These are phyloP conservation scores for Coemansia sp. DNA, from an alignment of 192 early-diverging fungal species.

Conservation along the genomic window DNA sequence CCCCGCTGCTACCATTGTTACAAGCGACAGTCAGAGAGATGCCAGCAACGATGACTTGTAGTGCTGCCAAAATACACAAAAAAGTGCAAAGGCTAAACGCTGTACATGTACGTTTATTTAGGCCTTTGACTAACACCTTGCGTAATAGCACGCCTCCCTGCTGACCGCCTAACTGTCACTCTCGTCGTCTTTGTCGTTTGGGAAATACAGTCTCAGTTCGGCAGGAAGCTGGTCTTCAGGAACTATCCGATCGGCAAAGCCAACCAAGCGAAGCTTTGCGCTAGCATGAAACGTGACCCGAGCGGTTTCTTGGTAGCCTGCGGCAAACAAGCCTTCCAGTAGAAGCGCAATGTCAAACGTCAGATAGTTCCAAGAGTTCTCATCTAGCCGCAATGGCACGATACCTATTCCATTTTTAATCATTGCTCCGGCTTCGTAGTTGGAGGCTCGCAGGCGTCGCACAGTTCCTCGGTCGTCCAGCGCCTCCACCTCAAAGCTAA, in stretches of 20 bases:
- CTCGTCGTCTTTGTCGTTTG: background rate
- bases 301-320: constrained; percentile 80
- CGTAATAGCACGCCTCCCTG: too few relatives aligned
- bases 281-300: constrained; percentile 91
- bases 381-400: constrained; percentile 90
- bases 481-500: constrained; percentile 89
- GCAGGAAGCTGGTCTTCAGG: constrained; percentile 89
- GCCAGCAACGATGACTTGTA: too few relatives aligned
- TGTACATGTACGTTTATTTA: background rate
- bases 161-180: background rate
- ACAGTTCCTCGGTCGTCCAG: constrained; percentile 80
- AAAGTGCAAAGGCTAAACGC: background rate
- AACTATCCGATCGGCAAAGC: constrained; percentile 88
- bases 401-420: constrained; percentile 66
- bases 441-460: constrained; percentile 81
- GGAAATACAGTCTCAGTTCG: constrained; percentile 76
- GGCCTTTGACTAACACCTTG: too few relatives aligned
- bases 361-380: constrained; percentile 92
- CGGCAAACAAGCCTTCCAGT: constrained; percentile 83
- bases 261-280: constrained; percentile 80
- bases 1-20: too few relatives aligned
- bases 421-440: constrained; percentile 56
- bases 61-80: background rate
- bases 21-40: too few relatives aligned
- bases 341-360: constrained; percentile 86